Conservation (phyloP, 257 asterid genomes). For the Plectranthus barbatus region DNA sequence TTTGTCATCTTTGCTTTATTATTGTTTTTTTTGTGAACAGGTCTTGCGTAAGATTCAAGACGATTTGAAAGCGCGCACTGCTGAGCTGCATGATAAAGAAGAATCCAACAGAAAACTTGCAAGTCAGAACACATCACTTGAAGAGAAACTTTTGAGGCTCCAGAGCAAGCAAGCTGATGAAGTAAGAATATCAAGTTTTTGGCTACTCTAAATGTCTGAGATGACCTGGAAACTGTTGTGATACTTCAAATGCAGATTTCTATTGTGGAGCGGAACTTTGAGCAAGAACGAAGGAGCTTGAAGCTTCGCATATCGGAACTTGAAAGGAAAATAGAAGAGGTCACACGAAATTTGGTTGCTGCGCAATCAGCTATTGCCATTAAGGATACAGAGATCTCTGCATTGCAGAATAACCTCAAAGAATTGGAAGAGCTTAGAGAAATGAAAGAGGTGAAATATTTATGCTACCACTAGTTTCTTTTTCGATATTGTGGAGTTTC, state of each 20-base stretch:
- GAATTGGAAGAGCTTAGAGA: constrained; percentile 92
- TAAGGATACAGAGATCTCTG: constrained; percentile 55
- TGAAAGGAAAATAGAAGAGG: constrained; percentile 66
- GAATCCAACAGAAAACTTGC: constrained; percentile 66
- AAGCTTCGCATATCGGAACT: constrained; percentile 57
- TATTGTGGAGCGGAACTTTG: constrained; percentile 43
- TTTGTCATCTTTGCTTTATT: neutral
- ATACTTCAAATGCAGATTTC: constrained; percentile 40
- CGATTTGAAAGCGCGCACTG: constrained; percentile 56
- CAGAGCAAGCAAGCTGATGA: constrained; percentile 59
- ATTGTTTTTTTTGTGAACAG: constrained; percentile 25
- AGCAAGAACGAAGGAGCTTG: constrained; percentile 59
- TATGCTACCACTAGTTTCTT: neutral
- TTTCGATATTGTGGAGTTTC: neutral
- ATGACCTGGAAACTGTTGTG: constrained; percentile 6
- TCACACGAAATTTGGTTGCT: constrained; percentile 34
- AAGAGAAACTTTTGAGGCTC: constrained; percentile 55
- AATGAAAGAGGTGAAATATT: constrained; percentile 78
- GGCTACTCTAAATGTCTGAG: neutral
- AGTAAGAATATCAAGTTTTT: constrained; percentile 25
- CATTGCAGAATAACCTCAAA: constrained; percentile 65
- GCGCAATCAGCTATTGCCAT: constrained; percentile 48
- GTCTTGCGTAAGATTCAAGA: constrained; percentile 71
- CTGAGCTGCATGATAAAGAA: constrained; percentile 66
- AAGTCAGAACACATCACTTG: constrained; percentile 59